Evolutionary conservation across 345 rosid genomes (phyloP), one percentile per base, ranked within the genome.

Genomic region (Corymbia maculata): DNA sequence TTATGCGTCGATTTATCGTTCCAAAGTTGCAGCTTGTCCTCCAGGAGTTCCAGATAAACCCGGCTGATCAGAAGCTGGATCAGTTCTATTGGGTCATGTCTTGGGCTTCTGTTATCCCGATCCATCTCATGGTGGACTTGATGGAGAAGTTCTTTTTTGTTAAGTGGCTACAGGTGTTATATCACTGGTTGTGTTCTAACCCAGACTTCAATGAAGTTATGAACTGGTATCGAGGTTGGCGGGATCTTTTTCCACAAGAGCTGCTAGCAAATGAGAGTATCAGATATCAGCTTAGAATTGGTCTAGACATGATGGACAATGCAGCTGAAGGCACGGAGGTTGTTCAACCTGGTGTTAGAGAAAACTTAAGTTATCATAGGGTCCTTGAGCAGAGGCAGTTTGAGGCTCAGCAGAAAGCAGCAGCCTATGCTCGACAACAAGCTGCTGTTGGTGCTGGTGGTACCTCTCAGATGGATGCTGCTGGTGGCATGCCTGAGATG

Each of bases 11-110:
- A 88, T 96, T 93, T 91, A 97, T 98, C n/a, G 94, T 97, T 88
- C 99, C 99, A 42, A 97, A 98, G 90, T 93, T 98, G 94, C 97
- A 96, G 94, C 90, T 92, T 88, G 98, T 97, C 26, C 87, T 98
- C 86, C 97, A 93, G 85, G 99, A 96, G 92, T 95, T 98, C 87
- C 96, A 94, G 88, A 88, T 98, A 88, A 95, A 96, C 89, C 98
- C 99, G 8, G 94, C 94, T 87, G 93, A 92, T 87, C 99, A 98
- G 93, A 91, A 94, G 66, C 94, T 97, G 90, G 96, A 95, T 87
- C 95, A 93, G 91, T 95, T 95, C 47, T 13, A 93, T 45, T 96
- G 98, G 98, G 99, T 95, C 64, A 93, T 92, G 94, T 89, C 92
- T 16, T 98, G 99, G 99, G 95, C 97, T 86, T 92, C 97, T 55